These are phyloP conservation scores for Eucalyptus pauciflora DNA, from an alignment of 345 rosid genomes.

Conservation along the genomic window DNA sequence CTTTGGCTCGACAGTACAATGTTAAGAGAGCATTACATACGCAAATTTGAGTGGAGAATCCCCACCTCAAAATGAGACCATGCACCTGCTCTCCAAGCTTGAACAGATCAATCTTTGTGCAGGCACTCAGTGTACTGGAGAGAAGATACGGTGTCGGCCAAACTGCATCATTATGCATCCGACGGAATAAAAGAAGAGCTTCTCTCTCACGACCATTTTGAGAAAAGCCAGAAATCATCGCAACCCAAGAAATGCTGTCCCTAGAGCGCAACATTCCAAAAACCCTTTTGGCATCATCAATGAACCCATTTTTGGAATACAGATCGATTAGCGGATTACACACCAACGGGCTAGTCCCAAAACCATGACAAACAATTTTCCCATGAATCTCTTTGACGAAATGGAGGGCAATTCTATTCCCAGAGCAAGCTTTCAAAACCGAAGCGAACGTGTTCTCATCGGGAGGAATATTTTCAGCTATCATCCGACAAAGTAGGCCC, in stretches of 20 bases:
- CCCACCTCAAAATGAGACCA: constrained; percentile 53
- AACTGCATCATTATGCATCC: constrained; percentile 44
- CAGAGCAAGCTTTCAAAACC: constrained; percentile 41
- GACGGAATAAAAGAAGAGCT: constrained; percentile 42
- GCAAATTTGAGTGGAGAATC: constrained; percentile 55
- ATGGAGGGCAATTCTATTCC: constrained; percentile 11
- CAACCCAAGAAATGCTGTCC: constrained; percentile 78
- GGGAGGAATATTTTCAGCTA: constrained; percentile 20
- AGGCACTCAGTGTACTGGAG: constrained; percentile 80
- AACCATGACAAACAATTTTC: constrained; percentile 44
- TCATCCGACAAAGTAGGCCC: constrained; percentile 27
- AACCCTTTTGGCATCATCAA: constrained; percentile 37
- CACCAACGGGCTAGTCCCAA: constrained; percentile 21
- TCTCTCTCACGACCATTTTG: constrained; percentile 50
- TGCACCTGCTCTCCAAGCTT: constrained; percentile 62
- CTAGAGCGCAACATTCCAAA: constrained; percentile 39
- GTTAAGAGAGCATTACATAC: constrained; percentile 85
- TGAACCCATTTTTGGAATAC: constrained; percentile 51
- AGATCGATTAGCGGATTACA: constrained; percentile 64
- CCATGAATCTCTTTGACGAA: constrained; percentile 56
- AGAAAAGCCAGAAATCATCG: constrained; percentile 70
- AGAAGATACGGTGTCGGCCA: constrained; percentile 62
- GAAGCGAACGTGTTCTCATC: constrained; percentile 27
- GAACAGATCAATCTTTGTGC: constrained; percentile 48
- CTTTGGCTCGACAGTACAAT: constrained; percentile 47